These are phyloP conservation scores for Fusarium sp. DNA, from an alignment of 2,329 filamentous ascomycete species.

Conservation along the genomic window DNA sequence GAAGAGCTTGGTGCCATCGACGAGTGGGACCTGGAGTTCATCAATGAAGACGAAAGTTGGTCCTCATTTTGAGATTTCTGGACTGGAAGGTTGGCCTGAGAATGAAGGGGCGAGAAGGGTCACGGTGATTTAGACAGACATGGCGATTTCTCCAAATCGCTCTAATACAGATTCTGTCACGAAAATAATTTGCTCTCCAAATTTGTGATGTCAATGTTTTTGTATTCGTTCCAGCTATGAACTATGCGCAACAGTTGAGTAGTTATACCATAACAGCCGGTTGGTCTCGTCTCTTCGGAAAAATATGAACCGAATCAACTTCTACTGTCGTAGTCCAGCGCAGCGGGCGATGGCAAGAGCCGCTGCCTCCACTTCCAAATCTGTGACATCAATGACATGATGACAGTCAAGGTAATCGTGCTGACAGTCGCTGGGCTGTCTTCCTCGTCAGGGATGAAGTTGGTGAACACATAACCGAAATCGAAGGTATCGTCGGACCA, in stretches of 20 bases:
- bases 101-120: background rate
- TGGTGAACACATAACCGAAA: background rate
- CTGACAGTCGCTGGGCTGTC: too few species aligned
- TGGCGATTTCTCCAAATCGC: fast-evolving
- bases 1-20: too few species aligned
- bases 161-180: background rate
- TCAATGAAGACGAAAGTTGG: too few species aligned
- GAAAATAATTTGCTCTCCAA: background rate
- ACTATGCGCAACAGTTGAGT: background rate
- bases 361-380: background rate
- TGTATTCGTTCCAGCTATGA: background rate
- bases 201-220: background rate
- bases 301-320: background rate
- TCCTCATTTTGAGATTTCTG: too few species aligned
- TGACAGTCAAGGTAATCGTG: background rate
- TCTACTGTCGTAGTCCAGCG: background rate
- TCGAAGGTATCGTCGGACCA: background rate
- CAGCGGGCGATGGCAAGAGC: background rate
- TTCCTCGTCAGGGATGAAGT: background rate
- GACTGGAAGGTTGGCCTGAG: too few species aligned
- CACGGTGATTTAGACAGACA: background rate
- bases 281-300: background rate
- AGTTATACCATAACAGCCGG: background rate
- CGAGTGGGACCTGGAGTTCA: too few species aligned
- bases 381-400: background rate